Percentiles rank a stretch among this genome's conserved stretches.
These are phyloP conservation scores for Arthrinium phaeospermum DNA, from an alignment of 2,329 filamentous ascomycete species.

Conservation along the genomic window DNA sequence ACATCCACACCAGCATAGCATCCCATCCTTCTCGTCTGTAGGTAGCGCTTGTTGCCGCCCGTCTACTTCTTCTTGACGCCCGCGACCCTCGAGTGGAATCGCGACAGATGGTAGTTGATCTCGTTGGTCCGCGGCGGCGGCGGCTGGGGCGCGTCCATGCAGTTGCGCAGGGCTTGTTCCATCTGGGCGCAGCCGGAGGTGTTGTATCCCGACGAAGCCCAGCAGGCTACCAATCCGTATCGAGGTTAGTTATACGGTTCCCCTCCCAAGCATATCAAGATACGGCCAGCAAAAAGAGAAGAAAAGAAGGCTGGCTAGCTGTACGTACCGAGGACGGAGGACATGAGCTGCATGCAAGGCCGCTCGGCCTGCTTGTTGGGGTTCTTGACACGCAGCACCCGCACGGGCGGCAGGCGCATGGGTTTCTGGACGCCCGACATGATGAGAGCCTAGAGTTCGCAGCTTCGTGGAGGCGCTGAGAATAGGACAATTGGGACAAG, in stretches of 20 bases:
- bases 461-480: not conserved
- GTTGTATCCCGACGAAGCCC: constrained; percentile 79
- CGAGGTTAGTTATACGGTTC: not conserved
- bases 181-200: constrained; percentile 62
- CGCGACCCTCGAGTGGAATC: constrained; percentile 70
- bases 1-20: not conserved
- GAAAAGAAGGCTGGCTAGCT: too few relatives aligned
- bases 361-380: constrained; percentile 56
- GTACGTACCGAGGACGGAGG: constrained; percentile 58
- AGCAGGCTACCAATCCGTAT: constrained; percentile 65
- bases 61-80: constrained; percentile 53
- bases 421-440: constrained; percentile 56
- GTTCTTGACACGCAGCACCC: constrained; percentile 58
- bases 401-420: constrained; percentile 63
- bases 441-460: constrained; percentile 5
- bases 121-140: constrained; percentile 67
- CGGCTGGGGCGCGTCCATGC: constrained; percentile 79
- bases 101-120: constrained; percentile 90
- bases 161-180: constrained; percentile 65
- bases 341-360: constrained; percentile 63
- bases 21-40: not conserved
- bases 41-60: not conserved
- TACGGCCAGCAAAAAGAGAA: not conserved
- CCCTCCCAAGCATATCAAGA: not conserved
- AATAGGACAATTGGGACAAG: not conserved